phyloP scores from a whole-genome alignment of 225 moss, liverwort and hornwort species.

The Pseudoscleropodium purum region DNA sequence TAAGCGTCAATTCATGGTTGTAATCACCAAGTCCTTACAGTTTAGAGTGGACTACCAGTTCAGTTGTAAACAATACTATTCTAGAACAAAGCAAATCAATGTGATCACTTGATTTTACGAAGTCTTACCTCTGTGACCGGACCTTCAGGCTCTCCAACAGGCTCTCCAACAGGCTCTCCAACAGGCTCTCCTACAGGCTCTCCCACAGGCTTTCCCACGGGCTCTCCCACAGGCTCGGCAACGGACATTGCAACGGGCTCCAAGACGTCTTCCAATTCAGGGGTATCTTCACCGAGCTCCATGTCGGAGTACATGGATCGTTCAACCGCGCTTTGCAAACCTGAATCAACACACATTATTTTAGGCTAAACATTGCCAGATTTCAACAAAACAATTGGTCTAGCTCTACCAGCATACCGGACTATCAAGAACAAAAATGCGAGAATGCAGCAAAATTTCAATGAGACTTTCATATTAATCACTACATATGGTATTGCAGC shows the following conservation, averaged over 20 bases:
- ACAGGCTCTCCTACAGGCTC: not conserved
- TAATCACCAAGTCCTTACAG: not conserved
- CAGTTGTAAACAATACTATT: not conserved
- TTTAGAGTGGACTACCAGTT: not conserved
- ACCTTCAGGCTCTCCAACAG: not conserved
- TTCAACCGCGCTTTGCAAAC: not conserved
- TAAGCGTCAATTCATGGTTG: not conserved
- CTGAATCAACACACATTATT: not conserved
- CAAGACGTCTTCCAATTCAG: slow-evolving; percentile 9
- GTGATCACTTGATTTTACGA: not conserved
- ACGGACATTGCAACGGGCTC: not conserved
- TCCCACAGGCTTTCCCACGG: not conserved
- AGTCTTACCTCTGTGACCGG: not conserved
- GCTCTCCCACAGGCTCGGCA: not conserved
- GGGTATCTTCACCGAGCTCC: slow-evolving; percentile 14
- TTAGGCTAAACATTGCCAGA: not conserved
- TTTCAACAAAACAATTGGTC: not conserved
- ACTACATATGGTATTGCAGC: not conserved
- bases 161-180: not conserved
- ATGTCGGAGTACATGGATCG: not conserved
- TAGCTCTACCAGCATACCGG: not conserved
- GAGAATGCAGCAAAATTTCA: no score
- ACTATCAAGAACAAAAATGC: not conserved
- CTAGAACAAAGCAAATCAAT: not conserved
- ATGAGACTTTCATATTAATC: no score